Evolutionary conservation across 441 rosid species (phyloP), one percentile per base, ranked within the genome.

Genomic region (Manihot esculenta): DNA sequence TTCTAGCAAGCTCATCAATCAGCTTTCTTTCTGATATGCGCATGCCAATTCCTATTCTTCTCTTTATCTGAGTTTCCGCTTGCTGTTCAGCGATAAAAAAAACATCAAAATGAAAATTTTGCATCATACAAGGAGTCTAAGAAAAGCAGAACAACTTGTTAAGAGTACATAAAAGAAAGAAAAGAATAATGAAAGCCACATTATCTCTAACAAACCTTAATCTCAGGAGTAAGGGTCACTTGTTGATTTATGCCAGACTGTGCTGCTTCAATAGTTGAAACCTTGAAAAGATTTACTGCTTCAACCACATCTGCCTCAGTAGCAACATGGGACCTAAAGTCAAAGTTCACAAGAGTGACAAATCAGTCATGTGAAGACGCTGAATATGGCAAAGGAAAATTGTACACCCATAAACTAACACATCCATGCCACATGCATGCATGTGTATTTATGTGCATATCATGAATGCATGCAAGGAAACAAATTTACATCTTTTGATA

Each of bases 201-300:
- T 30, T 64, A 14, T 30, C 41, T 15, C 3, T 23, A 45, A 77
- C 80, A 66, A 79, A 90, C 99, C 97, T 89, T 91, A 20, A 92
- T 95, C 78, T 92, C 99, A 10, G 89, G 82, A 17, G 94, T 87
- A 68, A 87, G 82, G 75, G 93, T 89, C 47, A 95, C 78, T 79
- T 89, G 96, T 77, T 90, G 96, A 80, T 87, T 92, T 74, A 92
- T 91, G 74, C 99, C 98, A 59, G 98, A 95, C 23, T 90, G 85
- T 70, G 99, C 97, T 20, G 99, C 99, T 81, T 95, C 99, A 85
- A 95, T 86, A 20, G 99, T 92, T 72, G 99, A 88, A 65, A 91
- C 89, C 72, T 87, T 91, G 74, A 91, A 92, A 76, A 92, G 96
- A 58, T 91, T 91, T 62, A 88, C 85, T 72, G 98, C 99, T 82